These are phyloP conservation scores for Meyerozyma guilliermondii DNA, from an alignment of 1,139 yeast genomes.

Conservation along the genomic window DNA sequence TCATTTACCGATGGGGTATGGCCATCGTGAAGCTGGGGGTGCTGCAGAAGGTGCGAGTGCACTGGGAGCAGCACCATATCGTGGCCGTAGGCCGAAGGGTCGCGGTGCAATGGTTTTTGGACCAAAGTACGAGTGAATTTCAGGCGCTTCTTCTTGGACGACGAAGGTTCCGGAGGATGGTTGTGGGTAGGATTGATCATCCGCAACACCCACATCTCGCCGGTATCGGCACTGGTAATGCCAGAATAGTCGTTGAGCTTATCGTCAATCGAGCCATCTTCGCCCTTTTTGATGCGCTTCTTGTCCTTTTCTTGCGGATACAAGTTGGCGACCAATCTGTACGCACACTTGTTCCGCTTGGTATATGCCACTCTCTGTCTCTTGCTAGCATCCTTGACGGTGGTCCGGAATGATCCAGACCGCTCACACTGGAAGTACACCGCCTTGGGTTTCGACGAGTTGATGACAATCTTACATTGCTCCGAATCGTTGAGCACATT, in stretches of 20 bases:
- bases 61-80: conserved; percentile 11
- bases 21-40: conserved; percentile 18
- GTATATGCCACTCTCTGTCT: conserved; percentile 51
- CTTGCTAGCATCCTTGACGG: conserved; percentile 43
- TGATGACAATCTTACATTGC: conserved; percentile 44
- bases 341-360: conserved; percentile 46
- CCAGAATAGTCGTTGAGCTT: conserved; percentile 15
- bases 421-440: conserved; percentile 49
- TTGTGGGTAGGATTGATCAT: conserved; percentile 47
- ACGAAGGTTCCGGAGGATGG: conserved; percentile 42
- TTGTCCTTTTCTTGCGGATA: conserved; percentile 38
- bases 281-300: conserved; percentile 21
- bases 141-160: conserved; percentile 31
- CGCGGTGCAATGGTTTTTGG: conserved; percentile 41
- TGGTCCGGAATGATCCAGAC: conserved; percentile 44
- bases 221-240: conserved; percentile 4
- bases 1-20: conserved; percentile 37
- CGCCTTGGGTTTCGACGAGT: conserved; percentile 47
- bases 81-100: conserved; percentile 12
- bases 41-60: conserved; percentile 17
- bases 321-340: conserved; percentile 44
- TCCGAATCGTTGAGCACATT: conserved; percentile 39
- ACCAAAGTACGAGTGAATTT: conserved; percentile 41
- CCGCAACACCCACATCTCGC: conserved; percentile 45
- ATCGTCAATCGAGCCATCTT: conserved; percentile 21